Evolutionary conservation across 2,329 filamentous ascomycete species (phyloP).

Genomic region (Westerdykella aurantiaca): DNA sequence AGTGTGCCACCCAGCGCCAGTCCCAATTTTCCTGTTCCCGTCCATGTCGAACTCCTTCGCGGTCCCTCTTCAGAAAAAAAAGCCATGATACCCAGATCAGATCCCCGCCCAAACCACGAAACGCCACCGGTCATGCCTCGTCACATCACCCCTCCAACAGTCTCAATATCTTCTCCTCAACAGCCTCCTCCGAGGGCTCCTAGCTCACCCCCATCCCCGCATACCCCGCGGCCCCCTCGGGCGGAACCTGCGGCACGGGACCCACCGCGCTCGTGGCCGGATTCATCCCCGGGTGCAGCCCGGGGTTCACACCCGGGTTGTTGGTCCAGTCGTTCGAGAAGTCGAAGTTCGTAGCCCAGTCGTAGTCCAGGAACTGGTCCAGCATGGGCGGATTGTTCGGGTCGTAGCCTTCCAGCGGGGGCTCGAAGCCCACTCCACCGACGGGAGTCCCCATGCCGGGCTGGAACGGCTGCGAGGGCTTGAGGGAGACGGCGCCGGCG

Average conservation of each 20-base stretch:
- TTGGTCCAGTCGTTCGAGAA: constrained; percentile 28
- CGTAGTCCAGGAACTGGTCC: constrained; percentile 36
- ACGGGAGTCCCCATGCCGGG: not conserved
- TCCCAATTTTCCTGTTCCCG: not conserved
- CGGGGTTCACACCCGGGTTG: constrained; percentile 7
- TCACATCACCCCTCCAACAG: too few species aligned
- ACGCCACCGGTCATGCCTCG: too few species aligned
- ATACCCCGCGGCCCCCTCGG: not conserved
- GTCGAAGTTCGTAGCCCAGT: constrained; percentile 34
- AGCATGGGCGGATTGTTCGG: constrained; percentile 26
- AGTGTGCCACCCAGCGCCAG: not conserved
- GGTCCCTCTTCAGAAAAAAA: too few species aligned
- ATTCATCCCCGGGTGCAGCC: not conserved
- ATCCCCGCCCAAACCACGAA: too few species aligned
- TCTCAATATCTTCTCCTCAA: too few species aligned
- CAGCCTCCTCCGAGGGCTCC: too few species aligned
- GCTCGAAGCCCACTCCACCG: constrained; percentile 20
- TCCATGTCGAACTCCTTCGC: not conserved
- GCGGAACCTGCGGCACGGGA: not conserved
- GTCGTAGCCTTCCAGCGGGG: constrained; percentile 20
- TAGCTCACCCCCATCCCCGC: too few species aligned
- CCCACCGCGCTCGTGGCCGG: not conserved
- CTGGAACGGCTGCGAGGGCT: not conserved
- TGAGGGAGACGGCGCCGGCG: not conserved
- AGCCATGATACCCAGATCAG: too few species aligned